Conservation (phyloP, 768 basidiomycete species). For the Lentinula lateritia region DNA sequence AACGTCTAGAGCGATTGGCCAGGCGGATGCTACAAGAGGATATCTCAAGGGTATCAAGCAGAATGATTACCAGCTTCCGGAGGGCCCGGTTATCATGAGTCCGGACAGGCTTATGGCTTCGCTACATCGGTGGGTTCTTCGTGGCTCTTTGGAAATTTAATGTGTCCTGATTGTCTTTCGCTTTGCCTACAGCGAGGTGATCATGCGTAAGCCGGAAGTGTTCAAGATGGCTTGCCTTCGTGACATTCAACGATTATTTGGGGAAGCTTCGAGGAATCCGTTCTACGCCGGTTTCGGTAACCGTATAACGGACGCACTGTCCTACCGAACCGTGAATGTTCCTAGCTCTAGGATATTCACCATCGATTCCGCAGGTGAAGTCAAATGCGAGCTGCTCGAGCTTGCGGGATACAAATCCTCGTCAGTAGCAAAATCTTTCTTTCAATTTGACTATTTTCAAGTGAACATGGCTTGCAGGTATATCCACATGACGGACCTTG, state of each 20-base stretch:
- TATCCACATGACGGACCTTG: conserved; percentile 98
- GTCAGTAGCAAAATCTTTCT: conserved; percentile 35
- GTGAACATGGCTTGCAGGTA: conserved; percentile 47
- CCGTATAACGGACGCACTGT: conserved; percentile 94
- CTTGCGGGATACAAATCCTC: conserved; percentile 96
- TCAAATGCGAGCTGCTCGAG: conserved; percentile 96
- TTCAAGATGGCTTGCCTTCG: conserved; percentile 99
- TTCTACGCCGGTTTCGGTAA: conserved; percentile 99
- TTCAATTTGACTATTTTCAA: background rate
- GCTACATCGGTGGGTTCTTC: conserved; percentile 72
- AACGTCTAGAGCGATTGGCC: conserved; percentile 94
- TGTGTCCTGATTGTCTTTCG: background rate
- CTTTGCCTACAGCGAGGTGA: conserved; percentile 69
- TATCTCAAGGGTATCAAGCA: conserved; percentile 95
- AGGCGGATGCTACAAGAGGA: conserved; percentile 93
- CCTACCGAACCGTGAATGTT: conserved; percentile 94
- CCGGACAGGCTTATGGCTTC: conserved; percentile 94
- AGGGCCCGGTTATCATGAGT: conserved; percentile 98
- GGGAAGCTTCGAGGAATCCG: conserved; percentile 60
- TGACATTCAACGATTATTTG: conserved; percentile 90
- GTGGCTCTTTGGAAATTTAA: background rate
- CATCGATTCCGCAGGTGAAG: conserved; percentile 90
- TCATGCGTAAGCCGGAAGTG: conserved; percentile 98
- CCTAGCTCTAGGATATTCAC: conserved; percentile 95
- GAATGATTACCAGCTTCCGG: conserved; percentile 93